Percentiles rank a stretch among this genome's conserved stretches.
Evolutionary conservation across 2,329 filamentous ascomycete species (phyloP).

Genomic region (Akanthomyces uredinophilus): DNA sequence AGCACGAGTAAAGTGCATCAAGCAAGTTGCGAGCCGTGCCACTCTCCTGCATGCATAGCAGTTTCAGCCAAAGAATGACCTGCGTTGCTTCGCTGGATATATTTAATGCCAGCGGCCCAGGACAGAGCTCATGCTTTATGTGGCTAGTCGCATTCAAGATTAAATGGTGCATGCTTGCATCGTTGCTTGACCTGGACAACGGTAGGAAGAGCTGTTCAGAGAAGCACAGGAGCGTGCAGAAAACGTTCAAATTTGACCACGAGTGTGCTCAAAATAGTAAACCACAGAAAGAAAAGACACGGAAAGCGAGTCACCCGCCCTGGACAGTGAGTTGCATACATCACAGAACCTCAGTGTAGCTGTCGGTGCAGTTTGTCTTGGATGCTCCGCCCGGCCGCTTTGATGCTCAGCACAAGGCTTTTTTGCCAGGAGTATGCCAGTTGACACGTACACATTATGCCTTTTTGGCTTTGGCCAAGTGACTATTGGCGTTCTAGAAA

Average conservation of each 20-base stretch:
- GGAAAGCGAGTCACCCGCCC: too few species aligned
- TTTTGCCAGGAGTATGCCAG: neutral
- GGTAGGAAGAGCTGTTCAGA: too few species aligned
- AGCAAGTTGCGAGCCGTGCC: neutral
- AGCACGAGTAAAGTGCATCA: neutral
- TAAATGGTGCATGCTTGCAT: too few species aligned
- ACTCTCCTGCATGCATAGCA: neutral
- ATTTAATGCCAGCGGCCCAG: neutral
- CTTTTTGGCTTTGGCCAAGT: neutral
- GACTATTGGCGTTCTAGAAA: neutral
- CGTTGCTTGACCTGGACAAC: too few species aligned
- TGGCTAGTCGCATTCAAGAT: neutral
- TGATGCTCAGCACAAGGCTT: neutral
- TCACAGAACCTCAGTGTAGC: neutral
- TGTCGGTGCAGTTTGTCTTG: neutral
- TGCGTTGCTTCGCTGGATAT: neutral
- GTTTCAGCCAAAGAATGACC: conserved; percentile 1
- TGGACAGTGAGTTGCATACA: neutral
- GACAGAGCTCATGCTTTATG: neutral
- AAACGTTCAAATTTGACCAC: too few species aligned
- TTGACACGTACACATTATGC: too few species aligned
- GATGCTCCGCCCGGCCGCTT: neutral
- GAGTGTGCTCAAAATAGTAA: too few species aligned
- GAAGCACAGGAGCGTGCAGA: too few species aligned
- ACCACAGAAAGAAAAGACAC: too few species aligned